These are phyloP conservation scores for Quercus mongolica DNA, from an alignment of 306 rosid genomes.

Conservation along the genomic window DNA sequence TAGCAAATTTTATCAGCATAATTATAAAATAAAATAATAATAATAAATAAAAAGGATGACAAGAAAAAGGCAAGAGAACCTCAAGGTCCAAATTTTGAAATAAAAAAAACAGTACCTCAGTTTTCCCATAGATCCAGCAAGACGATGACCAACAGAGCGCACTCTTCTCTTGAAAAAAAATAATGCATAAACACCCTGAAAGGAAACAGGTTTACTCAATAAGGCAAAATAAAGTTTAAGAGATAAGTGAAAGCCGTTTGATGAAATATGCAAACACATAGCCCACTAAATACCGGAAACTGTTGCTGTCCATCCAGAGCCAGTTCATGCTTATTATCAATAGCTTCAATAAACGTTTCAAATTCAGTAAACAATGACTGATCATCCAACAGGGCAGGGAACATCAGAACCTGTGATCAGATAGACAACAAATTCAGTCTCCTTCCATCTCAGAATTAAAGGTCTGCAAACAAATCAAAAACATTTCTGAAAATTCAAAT, in stretches of 20 bases:
- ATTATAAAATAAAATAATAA: neutral
- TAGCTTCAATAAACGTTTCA: conserved; percentile 88
- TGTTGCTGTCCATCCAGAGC: conserved; percentile 88
- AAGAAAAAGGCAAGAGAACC: neutral
- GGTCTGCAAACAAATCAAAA: neutral
- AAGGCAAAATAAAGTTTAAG: conserved; percentile 8
- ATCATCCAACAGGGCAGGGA: conserved; percentile 71
- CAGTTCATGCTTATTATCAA: conserved; percentile 81
- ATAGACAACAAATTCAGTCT: conserved; percentile 1
- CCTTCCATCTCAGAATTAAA: neutral
- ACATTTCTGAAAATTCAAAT: neutral
- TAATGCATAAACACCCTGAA: conserved; percentile 88
- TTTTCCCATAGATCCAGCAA: conserved; percentile 86
- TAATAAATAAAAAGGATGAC: no score
- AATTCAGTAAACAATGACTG: conserved; percentile 75
- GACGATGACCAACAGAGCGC: conserved; percentile 92
- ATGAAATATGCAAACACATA: conserved; percentile 1
- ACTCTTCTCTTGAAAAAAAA: conserved; percentile 89
- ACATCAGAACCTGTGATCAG: conserved; percentile 75
- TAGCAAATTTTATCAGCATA: neutral
- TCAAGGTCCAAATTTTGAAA: no score
- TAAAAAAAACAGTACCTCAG: conserved; percentile 51
- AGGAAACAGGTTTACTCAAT: conserved; percentile 22
- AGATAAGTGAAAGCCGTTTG: neutral
- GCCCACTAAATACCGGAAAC: conserved; percentile 66